phyloP scores from a whole-genome alignment of 768 basidiomycete species.

The Leccinum boreale region DNA sequence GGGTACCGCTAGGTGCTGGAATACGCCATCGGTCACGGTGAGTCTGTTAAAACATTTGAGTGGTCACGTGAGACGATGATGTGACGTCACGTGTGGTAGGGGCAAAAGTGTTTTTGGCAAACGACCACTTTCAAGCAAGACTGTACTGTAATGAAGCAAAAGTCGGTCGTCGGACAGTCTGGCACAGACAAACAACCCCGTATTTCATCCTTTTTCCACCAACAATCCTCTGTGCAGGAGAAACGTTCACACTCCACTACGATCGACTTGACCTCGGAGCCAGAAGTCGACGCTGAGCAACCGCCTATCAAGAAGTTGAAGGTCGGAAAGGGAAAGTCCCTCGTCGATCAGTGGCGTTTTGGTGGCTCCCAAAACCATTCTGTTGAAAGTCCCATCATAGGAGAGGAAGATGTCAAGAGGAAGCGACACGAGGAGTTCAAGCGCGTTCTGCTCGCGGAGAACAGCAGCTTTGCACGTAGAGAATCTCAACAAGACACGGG shows the following conservation, averaged over 20 bases:
- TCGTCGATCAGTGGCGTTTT: constrained; percentile 46
- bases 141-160: constrained; percentile 19
- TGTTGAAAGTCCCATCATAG: background rate
- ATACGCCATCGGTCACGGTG: background rate
- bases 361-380: constrained; percentile 21
- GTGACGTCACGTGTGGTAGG: constrained; percentile 23
- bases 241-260: constrained; percentile 33
- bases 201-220: constrained; percentile 43
- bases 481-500: constrained; percentile 7
- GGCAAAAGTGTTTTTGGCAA: background rate
- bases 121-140: background rate
- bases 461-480: constrained; percentile 34
- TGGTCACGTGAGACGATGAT: constrained; percentile 22
- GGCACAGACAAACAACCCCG: constrained; percentile 29
- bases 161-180: background rate
- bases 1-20: background rate
- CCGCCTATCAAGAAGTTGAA: constrained; percentile 31
- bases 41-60: constrained; percentile 2
- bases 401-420: constrained; percentile 44
- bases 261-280: constrained; percentile 54
- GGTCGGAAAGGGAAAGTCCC: constrained; percentile 15
- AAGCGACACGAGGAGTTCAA: constrained; percentile 49
- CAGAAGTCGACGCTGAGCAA: constrained; percentile 23
- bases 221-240: constrained; percentile 16
- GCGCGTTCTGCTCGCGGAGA: constrained; percentile 48